These are phyloP conservation scores for Fusarium papillatum DNA, from an alignment of 2,329 filamentous ascomycete species.

Conservation along the genomic window DNA sequence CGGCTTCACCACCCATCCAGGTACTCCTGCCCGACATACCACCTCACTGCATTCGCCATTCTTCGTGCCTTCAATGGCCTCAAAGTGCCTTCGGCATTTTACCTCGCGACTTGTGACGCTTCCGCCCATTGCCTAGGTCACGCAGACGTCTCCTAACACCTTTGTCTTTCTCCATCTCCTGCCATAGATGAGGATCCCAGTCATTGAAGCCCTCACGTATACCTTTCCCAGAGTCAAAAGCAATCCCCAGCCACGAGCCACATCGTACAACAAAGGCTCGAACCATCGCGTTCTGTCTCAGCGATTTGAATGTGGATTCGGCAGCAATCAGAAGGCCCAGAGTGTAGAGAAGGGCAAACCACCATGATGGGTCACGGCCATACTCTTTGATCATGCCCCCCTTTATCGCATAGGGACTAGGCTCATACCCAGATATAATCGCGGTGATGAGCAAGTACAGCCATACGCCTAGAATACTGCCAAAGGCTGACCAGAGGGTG, in stretches of 20 bases:
- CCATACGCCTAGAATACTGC: neutral
- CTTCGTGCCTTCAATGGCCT: no score
- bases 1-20: no score
- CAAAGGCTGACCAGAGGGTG: neutral
- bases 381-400: neutral
- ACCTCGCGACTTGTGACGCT: no score
- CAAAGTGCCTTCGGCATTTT: no score
- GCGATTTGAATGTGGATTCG: neutral
- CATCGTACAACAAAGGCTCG: neutral
- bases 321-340: neutral
- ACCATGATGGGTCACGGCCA: neutral
- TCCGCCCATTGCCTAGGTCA: no score
- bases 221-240: neutral
- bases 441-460: neutral
- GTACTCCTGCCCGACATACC: no score
- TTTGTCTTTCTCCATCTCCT: neutral
- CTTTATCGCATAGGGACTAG: neutral
- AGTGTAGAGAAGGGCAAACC: neutral
- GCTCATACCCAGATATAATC: neutral
- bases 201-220: neutral
- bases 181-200: neutral
- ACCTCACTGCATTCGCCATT: no score
- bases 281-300: neutral
- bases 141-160: neutral
- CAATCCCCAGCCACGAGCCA: neutral